Evolutionary conservation across 179 eudicot genomes (phyloP), one percentile per base, ranked within the genome.

Genomic region (Actinidia chinensis): DNA sequence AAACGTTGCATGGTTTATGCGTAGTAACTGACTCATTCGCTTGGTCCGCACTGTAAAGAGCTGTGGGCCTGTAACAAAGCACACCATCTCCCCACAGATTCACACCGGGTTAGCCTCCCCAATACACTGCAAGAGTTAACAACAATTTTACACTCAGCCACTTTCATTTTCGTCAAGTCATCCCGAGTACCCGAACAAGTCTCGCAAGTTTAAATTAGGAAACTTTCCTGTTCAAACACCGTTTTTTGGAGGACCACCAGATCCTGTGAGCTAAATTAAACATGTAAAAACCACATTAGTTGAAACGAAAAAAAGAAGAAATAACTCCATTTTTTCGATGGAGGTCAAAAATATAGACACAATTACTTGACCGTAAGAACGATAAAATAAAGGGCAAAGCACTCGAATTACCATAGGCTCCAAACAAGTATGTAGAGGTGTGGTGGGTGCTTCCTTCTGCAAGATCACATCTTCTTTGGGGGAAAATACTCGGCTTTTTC

Each of bases 401-500:
- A 68, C 52, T 50, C 6, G 18, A 64, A 17, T 78, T 86, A 95
- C 98, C 95, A 90, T 90, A 73, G n/a, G 97, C 89, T 60, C 98
- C 99, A 15, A 48, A 93, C 93, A 54, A 95, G 85, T 67, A 95
- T 89, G 77, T 95, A 95, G 82, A 95, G 89, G 76, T 95, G 97
- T 5, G n/a, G 93, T 88, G 15, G 99, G 98, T 4, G 98, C 99
- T 88, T 95, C 99, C 78, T 93, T 95, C 81, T 91, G 97, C 84
- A 95, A 89, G 76, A 95, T 90, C 66, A 95, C 94, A 79, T 95
- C 98, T 79, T 95, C 98, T 64, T 91, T 95, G 50, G 98, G 92
- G 98, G 93, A 80, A 87, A 95, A 84, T 89, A 95, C 90, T 95
- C 97, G 0, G 98, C 97, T 87, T n/a, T n/a, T 92, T 95, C 99